Evolutionary conservation across 2,329 filamentous ascomycete species (phyloP).

Genomic region (Calonectria pseudoturangicola): DNA sequence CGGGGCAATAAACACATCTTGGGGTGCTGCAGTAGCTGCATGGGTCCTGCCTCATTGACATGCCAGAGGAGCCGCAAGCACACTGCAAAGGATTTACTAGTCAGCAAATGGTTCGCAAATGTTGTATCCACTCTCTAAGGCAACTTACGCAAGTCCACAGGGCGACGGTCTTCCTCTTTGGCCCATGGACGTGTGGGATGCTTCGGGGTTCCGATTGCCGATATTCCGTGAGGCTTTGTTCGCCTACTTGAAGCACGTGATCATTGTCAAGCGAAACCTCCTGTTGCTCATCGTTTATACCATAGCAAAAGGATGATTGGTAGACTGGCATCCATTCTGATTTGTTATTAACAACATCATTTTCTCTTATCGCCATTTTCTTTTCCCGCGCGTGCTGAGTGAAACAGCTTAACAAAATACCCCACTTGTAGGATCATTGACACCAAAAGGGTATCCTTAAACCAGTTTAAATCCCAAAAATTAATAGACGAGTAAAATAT

Average conservation of each 20-base stretch:
- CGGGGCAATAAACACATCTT: slow-evolving; percentile 21
- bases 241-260: neutral
- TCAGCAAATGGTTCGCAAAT: neutral
- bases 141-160: slow-evolving; percentile 20
- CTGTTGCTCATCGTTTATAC: neutral
- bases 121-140: neutral
- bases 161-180: neutral
- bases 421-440: neutral
- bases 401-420: neutral
- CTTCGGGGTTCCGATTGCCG: neutral
- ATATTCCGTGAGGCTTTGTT: neutral
- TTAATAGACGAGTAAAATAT: neutral
- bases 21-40: slow-evolving; percentile 1
- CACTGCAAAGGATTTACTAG: neutral
- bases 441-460: too few relatives aligned
- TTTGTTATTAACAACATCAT: neutral
- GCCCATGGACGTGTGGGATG: neutral
- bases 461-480: too few relatives aligned
- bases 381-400: neutral
- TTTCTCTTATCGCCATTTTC: neutral
- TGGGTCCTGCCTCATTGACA: slow-evolving; percentile 15
- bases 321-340: neutral
- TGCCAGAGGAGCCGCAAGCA: neutral
- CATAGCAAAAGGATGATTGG: neutral
- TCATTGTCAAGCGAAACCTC: too few relatives aligned